A percentile compares a stretch with the other conserved stretches of the same genome.
Conservation (phyloP, 208 protist species). For the Acanthamoeba royreba region DNA sequence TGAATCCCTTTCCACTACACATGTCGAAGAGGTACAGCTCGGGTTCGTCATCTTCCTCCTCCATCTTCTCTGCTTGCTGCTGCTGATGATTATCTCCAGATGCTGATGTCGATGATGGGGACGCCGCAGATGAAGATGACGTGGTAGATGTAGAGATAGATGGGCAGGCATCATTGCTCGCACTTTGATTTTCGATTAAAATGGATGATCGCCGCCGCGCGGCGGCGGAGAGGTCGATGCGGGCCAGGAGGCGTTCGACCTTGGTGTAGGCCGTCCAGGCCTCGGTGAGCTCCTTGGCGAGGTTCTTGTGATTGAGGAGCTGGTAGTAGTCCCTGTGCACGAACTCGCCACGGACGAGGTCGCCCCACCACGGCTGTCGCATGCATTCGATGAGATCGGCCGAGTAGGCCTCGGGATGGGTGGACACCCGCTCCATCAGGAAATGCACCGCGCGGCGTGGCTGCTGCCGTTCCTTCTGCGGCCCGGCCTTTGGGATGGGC, state of each 20-base stretch:
- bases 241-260: background rate
- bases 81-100: background rate
- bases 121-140: no score
- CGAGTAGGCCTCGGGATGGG: background rate
- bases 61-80: background rate
- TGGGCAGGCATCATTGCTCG: no score
- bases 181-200: no score
- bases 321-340: background rate
- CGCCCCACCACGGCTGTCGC: background rate
- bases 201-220: no score
- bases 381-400: background rate
- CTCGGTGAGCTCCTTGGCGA: conserved; percentile 5
- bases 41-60: background rate
- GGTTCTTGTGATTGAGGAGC: background rate
- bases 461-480: background rate
- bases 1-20: conserved; percentile 27
- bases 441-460: background rate
- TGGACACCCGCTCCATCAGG: background rate
- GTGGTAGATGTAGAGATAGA: no score
- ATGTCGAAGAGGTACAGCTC: conserved; percentile 7
- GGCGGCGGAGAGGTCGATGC: background rate
- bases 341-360: background rate
- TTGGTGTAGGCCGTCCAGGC: conserved; percentile 1
- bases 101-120: background rate
- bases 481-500: background rate